These are phyloP conservation scores for Afroboletus lepidellus DNA, from an alignment of 1,284 basidiomycete species.

Conservation along the genomic window DNA sequence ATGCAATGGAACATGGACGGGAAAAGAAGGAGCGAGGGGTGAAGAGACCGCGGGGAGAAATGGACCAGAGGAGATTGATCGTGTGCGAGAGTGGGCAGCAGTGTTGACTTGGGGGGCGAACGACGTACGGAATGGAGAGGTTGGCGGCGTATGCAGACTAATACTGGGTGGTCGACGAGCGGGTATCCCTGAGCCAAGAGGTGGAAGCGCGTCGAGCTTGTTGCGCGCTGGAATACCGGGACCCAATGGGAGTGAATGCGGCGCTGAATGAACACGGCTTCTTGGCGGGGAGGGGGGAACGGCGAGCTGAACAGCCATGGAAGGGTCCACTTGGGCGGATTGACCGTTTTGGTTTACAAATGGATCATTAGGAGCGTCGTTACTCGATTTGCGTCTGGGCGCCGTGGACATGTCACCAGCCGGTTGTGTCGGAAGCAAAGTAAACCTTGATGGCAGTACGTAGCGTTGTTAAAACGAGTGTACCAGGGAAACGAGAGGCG, in stretches of 20 bases:
- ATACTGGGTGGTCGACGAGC: slow-evolving; percentile 32
- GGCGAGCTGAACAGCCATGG: slow-evolving; percentile 8
- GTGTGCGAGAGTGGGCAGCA: slow-evolving; percentile 44
- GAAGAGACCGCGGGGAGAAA: slow-evolving; percentile 48
- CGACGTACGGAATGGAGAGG: slow-evolving; percentile 51
- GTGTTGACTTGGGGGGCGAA: slow-evolving; percentile 40
- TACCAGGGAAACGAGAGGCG: background rate
- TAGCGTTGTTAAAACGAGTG: slow-evolving; percentile 1
- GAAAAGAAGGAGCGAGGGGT: slow-evolving; percentile 32
- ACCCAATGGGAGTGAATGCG: slow-evolving; percentile 27
- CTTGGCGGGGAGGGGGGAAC: slow-evolving; percentile 30
- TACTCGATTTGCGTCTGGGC: slow-evolving; percentile 39
- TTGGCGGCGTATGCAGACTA: slow-evolving; percentile 31
- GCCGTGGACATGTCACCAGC: slow-evolving; percentile 15
- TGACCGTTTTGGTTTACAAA: background rate
- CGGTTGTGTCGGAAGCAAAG: background rate
- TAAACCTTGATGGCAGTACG: slow-evolving; percentile 1
- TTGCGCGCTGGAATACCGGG: slow-evolving; percentile 25
- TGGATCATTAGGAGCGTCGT: slow-evolving; percentile 22
- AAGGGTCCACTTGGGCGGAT: slow-evolving; percentile 1
- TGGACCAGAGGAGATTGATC: slow-evolving; percentile 54
- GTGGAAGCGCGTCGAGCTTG: slow-evolving; percentile 21
- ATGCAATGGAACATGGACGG: slow-evolving; percentile 24
- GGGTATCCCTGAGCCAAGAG: slow-evolving; percentile 43
- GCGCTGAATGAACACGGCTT: slow-evolving; percentile 39